Conservation (phyloP, 306 rosid species). For the Medicago arabica region DNA sequence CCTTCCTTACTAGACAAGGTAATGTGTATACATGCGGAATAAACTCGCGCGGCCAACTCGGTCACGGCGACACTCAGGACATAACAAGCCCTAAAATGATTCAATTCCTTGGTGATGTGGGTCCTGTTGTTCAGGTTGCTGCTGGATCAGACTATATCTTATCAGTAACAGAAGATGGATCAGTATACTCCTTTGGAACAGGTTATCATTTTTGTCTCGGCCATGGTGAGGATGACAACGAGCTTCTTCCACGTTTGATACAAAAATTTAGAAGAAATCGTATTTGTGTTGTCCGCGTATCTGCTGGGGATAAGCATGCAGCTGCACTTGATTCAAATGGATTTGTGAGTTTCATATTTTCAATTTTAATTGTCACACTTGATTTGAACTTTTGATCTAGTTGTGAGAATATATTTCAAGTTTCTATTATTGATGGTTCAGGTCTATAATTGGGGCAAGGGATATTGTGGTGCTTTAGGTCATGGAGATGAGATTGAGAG, state of each 20-base stretch:
- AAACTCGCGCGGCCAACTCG: slow-evolving; percentile 90
- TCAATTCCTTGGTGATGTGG: slow-evolving; percentile 61
- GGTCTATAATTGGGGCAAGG: slow-evolving; percentile 95
- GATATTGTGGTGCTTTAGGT: slow-evolving; percentile 96
- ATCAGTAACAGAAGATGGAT: slow-evolving; percentile 70
- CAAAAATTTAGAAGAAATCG: slow-evolving; percentile 74
- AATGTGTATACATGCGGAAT: slow-evolving; percentile 83
- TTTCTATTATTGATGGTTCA: slow-evolving; percentile 45
- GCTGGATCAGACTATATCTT: slow-evolving; percentile 86
- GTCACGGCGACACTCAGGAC: slow-evolving; percentile 79
- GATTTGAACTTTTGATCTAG: slow-evolving; percentile 29
- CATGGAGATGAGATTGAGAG: slow-evolving; percentile 93
- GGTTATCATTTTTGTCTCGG: slow-evolving; percentile 96
- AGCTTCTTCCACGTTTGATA: slow-evolving; percentile 75
- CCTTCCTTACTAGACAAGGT: slow-evolving; percentile 81
- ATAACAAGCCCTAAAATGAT: slow-evolving; percentile 71
- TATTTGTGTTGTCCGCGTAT: slow-evolving; percentile 77
- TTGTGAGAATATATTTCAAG: slow-evolving; percentile 25
- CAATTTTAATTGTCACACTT: slow-evolving; percentile 16
- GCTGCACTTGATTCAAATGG: slow-evolving; percentile 96
- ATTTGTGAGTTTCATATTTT: slow-evolving; percentile 60
- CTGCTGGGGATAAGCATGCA: slow-evolving; percentile 95
- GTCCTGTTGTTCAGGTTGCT: slow-evolving; percentile 71
- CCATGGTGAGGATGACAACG: slow-evolving; percentile 89
- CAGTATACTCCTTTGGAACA: slow-evolving; percentile 83